These are phyloP conservation scores for Cercophora sp. DNA, from an alignment of 495 filamentous ascomycete genomes.

Conservation along the genomic window DNA sequence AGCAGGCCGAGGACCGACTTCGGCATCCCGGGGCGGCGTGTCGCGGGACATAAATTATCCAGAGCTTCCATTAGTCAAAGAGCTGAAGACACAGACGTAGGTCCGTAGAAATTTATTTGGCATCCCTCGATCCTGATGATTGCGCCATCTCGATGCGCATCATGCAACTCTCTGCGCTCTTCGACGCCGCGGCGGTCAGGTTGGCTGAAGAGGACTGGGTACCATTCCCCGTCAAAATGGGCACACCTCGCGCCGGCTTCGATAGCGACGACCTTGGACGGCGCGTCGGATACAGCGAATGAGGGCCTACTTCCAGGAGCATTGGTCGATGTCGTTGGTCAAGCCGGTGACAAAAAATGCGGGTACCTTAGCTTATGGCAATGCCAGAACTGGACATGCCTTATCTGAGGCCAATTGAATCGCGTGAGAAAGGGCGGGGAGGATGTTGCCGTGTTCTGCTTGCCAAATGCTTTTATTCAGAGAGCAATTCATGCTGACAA, in stretches of 20 bases:
- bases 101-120: too few species aligned
- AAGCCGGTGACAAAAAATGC: conserved; percentile 6
- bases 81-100: too few species aligned
- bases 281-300: neutral
- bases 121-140: too few species aligned
- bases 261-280: too few species aligned
- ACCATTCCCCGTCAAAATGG: neutral
- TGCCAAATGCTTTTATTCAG: conserved; percentile 8
- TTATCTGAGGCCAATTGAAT: conserved; percentile 25
- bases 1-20: too few species aligned
- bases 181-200: neutral
- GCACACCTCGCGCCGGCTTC: too few species aligned
- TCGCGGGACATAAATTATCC: too few species aligned
- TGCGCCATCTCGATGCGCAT: too few species aligned
- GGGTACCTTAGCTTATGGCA: conserved; percentile 7
- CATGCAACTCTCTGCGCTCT: too few species aligned
- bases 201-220: neutral
- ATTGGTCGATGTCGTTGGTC: conserved; percentile 2
- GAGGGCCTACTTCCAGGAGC: neutral
- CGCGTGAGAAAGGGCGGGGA: conserved; percentile 7
- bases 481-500: too few species aligned
- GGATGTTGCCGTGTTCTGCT: neutral
- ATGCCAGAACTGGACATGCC: neutral
- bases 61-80: too few species aligned
- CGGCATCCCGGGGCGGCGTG: too few species aligned